A percentile compares a stretch with the other conserved stretches of the same genome.
Evolutionary conservation across 805 yeast genomes (phyloP).

Genomic region (Barnettozyma wickerhamii): DNA sequence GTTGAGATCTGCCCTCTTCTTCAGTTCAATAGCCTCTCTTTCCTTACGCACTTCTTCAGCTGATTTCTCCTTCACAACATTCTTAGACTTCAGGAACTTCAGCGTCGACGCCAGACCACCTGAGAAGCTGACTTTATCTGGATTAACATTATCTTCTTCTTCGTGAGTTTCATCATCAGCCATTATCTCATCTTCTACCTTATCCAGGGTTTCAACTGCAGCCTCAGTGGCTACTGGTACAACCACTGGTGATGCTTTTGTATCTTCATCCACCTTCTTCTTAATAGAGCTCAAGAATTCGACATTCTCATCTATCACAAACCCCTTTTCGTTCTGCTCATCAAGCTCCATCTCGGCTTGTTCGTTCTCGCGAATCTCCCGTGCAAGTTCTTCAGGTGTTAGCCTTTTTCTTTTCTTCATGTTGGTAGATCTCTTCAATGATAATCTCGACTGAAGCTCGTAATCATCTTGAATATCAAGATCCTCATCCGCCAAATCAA

Average conservation of each 20-base stretch:
- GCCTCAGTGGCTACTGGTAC: too few species aligned
- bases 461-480: slow-evolving; percentile 16
- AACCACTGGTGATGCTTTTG: too few species aligned
- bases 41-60: slow-evolving; percentile 8
- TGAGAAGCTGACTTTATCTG: slow-evolving; percentile 10
- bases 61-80: slow-evolving; percentile 14
- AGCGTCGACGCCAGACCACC: slow-evolving; percentile 24
- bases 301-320: slow-evolving; percentile 31
- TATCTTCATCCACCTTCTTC: slow-evolving; percentile 2
- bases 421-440: slow-evolving; percentile 16
- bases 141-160: background rate
- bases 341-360: slow-evolving; percentile 16
- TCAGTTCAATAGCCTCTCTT: slow-evolving; percentile 10
- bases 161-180: background rate
- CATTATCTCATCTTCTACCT: background rate
- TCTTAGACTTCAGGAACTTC: slow-evolving; percentile 19
- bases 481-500: slow-evolving; percentile 26
- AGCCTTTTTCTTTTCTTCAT: slow-evolving; percentile 15
- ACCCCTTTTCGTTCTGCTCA: slow-evolving; percentile 9
- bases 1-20: slow-evolving; percentile 14
- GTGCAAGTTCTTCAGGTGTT: slow-evolving; percentile 20
- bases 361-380: slow-evolving; percentile 18
- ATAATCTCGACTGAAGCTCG: slow-evolving; percentile 25
- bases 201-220: background rate
- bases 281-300: slow-evolving; percentile 31